phyloP scores from a whole-genome alignment of 2,329 filamentous ascomycete genomes.

The Tolypocladium nubicola region DNA sequence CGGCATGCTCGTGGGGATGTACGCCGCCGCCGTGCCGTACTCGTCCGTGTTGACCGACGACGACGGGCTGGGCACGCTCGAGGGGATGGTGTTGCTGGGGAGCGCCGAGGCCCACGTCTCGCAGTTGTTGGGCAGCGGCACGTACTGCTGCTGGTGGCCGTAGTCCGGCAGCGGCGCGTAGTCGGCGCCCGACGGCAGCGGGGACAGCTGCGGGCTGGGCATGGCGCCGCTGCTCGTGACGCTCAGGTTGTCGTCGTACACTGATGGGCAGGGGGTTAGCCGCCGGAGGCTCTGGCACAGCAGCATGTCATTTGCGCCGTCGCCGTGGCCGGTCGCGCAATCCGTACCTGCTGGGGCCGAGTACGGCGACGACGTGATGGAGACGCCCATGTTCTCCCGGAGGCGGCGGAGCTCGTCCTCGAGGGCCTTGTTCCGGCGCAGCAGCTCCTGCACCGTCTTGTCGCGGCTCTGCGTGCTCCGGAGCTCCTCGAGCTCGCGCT shows the following conservation, averaged over 20 bases:
- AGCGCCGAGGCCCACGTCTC: conserved; percentile 36
- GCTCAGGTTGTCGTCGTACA: conserved; percentile 31
- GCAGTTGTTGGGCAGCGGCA: conserved; percentile 28
- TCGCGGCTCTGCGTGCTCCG: conserved; percentile 37
- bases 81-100: conserved; percentile 29
- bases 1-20: conserved; percentile 39
- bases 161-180: conserved; percentile 33
- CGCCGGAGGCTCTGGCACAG: conserved; percentile 1
- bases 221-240: conserved; percentile 24
- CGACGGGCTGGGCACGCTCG: conserved; percentile 40
- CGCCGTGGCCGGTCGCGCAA: conserved; percentile 6
- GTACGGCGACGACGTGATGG: conserved; percentile 28
- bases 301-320: conserved; percentile 4
- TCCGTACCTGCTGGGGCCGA: conserved; percentile 26
- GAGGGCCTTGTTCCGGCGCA: conserved; percentile 40
- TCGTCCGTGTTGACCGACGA: conserved; percentile 38
- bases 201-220: conserved; percentile 32
- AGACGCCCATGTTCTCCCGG: conserved; percentile 33
- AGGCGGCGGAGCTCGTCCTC: conserved; percentile 40
- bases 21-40: conserved; percentile 26
- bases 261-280: conserved; percentile 17
- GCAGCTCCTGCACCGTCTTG: conserved; percentile 39
- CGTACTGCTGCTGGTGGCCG: conserved; percentile 24
- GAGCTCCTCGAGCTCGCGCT: conserved; percentile 65
- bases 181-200: conserved; percentile 30